Conservation (phyloP, 2,329 filamentous ascomycete genomes). For the Pestalotiopsis sp. region DNA sequence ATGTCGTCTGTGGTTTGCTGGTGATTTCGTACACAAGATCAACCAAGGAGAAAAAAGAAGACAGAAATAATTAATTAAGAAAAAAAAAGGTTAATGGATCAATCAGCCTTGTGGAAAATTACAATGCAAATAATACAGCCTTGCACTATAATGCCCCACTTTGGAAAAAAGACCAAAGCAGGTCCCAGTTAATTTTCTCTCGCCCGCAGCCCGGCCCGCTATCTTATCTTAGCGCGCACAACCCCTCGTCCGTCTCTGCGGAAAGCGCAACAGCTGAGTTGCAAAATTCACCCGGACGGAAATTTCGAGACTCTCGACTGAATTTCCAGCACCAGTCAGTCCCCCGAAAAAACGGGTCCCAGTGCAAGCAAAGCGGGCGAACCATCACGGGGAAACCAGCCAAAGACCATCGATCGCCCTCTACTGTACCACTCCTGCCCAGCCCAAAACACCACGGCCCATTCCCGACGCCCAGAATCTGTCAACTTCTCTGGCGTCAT, state of each 20-base stretch:
- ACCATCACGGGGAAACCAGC: slow-evolving; percentile 7
- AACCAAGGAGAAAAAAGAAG: neutral
- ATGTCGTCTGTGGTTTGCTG: neutral
- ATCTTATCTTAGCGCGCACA: slow-evolving; percentile 60
- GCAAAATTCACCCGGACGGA: slow-evolving; percentile 42
- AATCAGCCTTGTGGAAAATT: slow-evolving; percentile 8
- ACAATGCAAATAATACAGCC: neutral
- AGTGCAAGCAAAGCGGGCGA: neutral
- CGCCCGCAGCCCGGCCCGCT: slow-evolving; percentile 23
- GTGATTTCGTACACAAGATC: neutral
- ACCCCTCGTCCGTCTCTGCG: slow-evolving; percentile 44
- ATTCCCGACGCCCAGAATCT: slow-evolving; percentile 12
- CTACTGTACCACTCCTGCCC: neutral
- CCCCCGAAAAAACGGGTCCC: slow-evolving; percentile 12
- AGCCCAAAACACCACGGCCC: slow-evolving; percentile 11
- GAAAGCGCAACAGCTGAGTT: slow-evolving; percentile 40
- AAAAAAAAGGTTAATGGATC: neutral
- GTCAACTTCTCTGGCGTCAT: slow-evolving; percentile 18
- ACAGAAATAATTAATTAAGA: too few relatives aligned
- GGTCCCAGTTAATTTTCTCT: neutral
- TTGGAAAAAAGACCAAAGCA: neutral
- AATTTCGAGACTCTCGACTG: slow-evolving; percentile 25
- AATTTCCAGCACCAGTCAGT: slow-evolving; percentile 6
- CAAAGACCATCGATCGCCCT: neutral
- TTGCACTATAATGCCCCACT: slow-evolving; percentile 1